Evolutionary conservation across 73 alveolate species (phyloP).

Genomic region (Uronychia setigera): DNA sequence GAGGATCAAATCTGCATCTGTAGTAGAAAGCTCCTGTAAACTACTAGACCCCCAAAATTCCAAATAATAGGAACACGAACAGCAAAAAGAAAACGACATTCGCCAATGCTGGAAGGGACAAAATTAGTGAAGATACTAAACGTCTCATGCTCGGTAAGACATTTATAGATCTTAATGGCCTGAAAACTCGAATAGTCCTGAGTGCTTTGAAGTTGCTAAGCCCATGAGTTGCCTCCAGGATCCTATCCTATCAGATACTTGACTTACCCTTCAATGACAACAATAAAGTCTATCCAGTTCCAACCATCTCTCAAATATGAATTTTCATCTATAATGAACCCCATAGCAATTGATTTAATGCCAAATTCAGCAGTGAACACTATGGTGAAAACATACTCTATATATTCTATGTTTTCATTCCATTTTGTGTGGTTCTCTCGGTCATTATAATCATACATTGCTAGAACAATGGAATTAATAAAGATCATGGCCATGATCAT

Average conservation of each 20-base stretch:
- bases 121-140: too few species aligned
- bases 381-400: constrained; percentile 62
- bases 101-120: too few species aligned
- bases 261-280: too few species aligned
- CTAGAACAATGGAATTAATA: constrained; percentile 17
- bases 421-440: constrained; percentile 5
- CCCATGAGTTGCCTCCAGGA: constrained; percentile 15
- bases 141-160: constrained; percentile 50
- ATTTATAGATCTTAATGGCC: constrained; percentile 43
- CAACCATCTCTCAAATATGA: constrained; percentile 92
- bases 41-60: too few species aligned
- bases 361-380: constrained; percentile 81
- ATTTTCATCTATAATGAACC: constrained; percentile 84
- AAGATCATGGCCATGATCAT: constrained; percentile 22
- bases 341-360: constrained; percentile 83
- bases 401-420: constrained; percentile 7
- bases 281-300: constrained; percentile 91
- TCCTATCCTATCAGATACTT: neutral
- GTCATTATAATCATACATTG: constrained; percentile 30
- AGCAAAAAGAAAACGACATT: too few species aligned
- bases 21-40: too few species aligned
- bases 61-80: too few species aligned
- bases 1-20: too few species aligned
- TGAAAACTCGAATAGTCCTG: constrained; percentile 29
- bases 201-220: constrained; percentile 23